Evolutionary conservation across 1,284 basidiomycete species (phyloP).

Genomic region (Calocybe gambosa): DNA sequence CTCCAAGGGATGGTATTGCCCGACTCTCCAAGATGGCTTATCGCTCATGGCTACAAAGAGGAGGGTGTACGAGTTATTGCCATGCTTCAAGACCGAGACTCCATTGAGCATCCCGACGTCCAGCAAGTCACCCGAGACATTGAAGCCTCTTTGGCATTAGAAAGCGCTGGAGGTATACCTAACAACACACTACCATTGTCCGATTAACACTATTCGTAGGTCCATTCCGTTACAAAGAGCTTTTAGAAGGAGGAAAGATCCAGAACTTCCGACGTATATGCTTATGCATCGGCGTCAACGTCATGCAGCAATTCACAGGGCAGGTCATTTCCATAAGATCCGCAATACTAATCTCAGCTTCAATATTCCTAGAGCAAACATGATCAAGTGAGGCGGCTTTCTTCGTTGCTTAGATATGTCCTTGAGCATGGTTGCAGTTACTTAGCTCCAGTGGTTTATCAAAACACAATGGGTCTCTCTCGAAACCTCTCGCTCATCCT

Average conservation of each 20-base stretch:
- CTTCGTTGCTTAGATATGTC: slow-evolving; percentile 22
- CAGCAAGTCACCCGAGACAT: slow-evolving; percentile 32
- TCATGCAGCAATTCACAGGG: slow-evolving; percentile 41
- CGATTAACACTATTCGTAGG: slow-evolving; percentile 20
- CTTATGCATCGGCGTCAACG: slow-evolving; percentile 32
- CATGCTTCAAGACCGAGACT: slow-evolving; percentile 31
- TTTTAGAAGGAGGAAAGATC: slow-evolving; percentile 33
- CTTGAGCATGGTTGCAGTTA: slow-evolving; percentile 21
- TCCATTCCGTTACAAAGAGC: slow-evolving; percentile 32
- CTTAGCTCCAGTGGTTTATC: slow-evolving; percentile 36
- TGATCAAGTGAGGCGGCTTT: slow-evolving; percentile 14
- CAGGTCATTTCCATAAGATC: slow-evolving; percentile 12
- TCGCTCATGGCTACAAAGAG: slow-evolving; percentile 33
- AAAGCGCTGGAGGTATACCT: slow-evolving; percentile 31
- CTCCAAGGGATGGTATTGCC: slow-evolving; percentile 33
- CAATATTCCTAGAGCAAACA: slow-evolving; percentile 14
- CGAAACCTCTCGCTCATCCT: slow-evolving; percentile 35
- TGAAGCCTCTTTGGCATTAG: slow-evolving; percentile 30
- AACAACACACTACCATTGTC: slow-evolving; percentile 5
- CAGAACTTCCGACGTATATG: slow-evolving; percentile 38
- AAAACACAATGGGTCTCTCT: slow-evolving; percentile 38
- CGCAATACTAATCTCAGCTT: background rate
- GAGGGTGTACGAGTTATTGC: slow-evolving; percentile 34
- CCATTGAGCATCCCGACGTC: slow-evolving; percentile 29
- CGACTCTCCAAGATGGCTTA: slow-evolving; percentile 39